Base-by-base conservation (phyloP, 2,329 filamentous ascomycete species). In the Passalora sequoiae region DNA sequence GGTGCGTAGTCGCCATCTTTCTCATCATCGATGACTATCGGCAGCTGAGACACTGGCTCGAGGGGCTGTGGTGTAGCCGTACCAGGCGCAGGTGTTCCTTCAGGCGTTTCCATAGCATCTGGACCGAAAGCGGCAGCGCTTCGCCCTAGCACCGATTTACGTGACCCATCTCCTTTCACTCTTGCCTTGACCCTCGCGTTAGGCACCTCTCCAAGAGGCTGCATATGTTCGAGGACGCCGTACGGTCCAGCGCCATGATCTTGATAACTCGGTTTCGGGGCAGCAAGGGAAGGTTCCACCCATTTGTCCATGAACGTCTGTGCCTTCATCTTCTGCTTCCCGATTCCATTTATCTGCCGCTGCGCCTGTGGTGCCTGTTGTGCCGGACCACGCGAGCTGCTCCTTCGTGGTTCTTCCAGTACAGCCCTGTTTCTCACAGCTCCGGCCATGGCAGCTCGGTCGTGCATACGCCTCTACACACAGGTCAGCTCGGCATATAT, bases 171-270 rank as follows among this genome's bases (percentile, higher is more conserved):
- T 21, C 63, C 61, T 58, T 71, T 75, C 46, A 74, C 63, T 53
- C 74, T 72, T 49, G 71, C 70, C 67, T 80, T 79, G 53, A 81
- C 71, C 61, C 79, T 76, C 36, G 75, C 67, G 16, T 74, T 75
- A 9, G 89, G 89, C 55, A 81, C 73, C 42, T 81, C 76, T 29
- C 89, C 89, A 43, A 95, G 69, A 19, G 89, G 83, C 40, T 81
- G 82, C 89, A 94, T 94, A 58, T 83, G 83, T 65, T 86, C 83
- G 46, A 94, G 72, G 13, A 94, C 85, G 51, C 86, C 86, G 38
- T 58, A 79, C 37, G 83, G 75, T 58, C 83, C 72, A 55, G 92
- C 75, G 32, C 84, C 85, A 62, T 77, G 72, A 55, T 94, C 87
- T 70, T 86, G 80, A 61, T 83, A 94, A 62, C 84, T 91, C 8